Percentiles rank a stretch among this genome's conserved stretches.
These are phyloP conservation scores for Podila minutissima DNA, from an alignment of 192 early-diverging fungal genomes.

Conservation along the genomic window DNA sequence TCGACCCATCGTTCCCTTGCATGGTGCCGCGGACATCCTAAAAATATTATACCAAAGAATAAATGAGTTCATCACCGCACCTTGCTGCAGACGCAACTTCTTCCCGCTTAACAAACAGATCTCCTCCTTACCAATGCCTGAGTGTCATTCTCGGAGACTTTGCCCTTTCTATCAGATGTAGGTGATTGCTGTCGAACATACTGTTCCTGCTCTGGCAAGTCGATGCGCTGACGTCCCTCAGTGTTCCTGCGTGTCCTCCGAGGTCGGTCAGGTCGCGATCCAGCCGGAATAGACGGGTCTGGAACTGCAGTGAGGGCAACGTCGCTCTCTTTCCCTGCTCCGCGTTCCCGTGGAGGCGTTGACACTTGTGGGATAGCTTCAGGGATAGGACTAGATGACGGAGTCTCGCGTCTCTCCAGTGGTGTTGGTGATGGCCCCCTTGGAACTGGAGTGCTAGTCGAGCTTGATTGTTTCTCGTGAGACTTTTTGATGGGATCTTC, in stretches of 20 bases:
- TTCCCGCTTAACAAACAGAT: neutral
- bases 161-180: neutral
- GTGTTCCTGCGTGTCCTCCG: conserved; percentile 29
- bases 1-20: neutral
- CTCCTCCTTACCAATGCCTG: neutral
- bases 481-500: neutral
- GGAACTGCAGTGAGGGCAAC: no score
- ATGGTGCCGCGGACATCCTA: neutral
- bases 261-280: conserved; percentile 23
- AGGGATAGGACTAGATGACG: no score
- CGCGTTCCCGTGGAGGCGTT: neutral
- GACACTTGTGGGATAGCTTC: no score
- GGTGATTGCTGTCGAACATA: neutral
- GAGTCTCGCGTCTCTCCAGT: no score
- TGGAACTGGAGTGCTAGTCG: neutral
- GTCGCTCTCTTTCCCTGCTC: neutral
- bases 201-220: neutral
- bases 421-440: neutral
- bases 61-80: no score
- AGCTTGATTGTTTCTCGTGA: neutral
- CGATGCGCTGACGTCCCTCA: neutral
- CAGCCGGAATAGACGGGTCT: neutral
- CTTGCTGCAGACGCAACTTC: no score
- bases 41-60: neutral
- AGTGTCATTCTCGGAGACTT: neutral